Conservation (phyloP, 1,284 basidiomycete species). For the Marasmius tenuissimus region DNA sequence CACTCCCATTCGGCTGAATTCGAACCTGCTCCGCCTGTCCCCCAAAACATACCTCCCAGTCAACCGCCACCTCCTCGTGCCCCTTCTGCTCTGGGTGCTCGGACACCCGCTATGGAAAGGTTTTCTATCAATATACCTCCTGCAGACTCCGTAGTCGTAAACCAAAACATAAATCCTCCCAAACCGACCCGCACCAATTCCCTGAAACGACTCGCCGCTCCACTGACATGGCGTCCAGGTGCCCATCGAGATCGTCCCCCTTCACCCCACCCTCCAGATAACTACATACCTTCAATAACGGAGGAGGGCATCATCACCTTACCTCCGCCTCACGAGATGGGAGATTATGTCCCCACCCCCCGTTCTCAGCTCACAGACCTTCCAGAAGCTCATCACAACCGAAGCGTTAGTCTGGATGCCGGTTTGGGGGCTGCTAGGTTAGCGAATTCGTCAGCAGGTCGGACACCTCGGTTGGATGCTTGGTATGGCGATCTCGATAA, state of each 20-base stretch:
- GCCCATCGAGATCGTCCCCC: conserved; percentile 2
- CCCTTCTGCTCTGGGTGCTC: not conserved
- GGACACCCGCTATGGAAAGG: conserved; percentile 10
- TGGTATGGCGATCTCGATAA: conserved; percentile 9
- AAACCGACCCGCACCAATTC: conserved; percentile 4
- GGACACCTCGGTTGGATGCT: conserved; percentile 5
- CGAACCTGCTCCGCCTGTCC: not conserved
- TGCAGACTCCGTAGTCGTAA: conserved; percentile 7
- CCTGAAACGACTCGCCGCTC: not conserved
- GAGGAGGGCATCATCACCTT: conserved; percentile 19
- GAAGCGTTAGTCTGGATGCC: not conserved
- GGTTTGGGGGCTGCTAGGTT: not conserved
- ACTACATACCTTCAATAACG: conserved; percentile 18
- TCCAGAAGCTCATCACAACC: not conserved
- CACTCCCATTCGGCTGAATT: not conserved
- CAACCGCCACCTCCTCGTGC: not conserved
- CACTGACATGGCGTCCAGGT: not conserved
- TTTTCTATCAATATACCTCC: conserved; percentile 11
- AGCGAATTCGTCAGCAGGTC: not conserved
- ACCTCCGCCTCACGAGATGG: conserved; percentile 17
- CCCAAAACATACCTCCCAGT: not conserved
- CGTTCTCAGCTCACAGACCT: not conserved
- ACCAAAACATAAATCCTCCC: conserved; percentile 4
- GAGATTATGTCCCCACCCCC: conserved; percentile 2
- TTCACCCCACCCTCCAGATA: conserved; percentile 19